phyloP scores from a whole-genome alignment of 208 protist species.

The Kentomonas sorsogonicus region DNA sequence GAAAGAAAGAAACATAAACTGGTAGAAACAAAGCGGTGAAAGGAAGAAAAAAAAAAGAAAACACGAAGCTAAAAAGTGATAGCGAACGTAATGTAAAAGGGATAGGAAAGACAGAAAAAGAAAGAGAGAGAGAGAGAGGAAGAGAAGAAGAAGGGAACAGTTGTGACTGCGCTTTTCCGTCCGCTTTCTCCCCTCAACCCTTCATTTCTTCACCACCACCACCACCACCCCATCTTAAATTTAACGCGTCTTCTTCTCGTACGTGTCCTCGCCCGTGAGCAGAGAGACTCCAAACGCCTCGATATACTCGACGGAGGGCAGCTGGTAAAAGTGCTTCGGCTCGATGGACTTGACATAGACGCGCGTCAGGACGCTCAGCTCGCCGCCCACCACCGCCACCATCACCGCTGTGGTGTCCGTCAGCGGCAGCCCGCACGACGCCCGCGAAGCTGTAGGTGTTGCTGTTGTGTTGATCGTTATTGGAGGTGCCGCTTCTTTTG shows the following conservation, averaged over 20 bases:
- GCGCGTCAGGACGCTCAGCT: conserved; percentile 47
- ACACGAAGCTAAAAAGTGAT: conserved; percentile 7
- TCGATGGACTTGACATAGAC: conserved; percentile 70
- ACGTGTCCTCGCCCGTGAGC: conserved; percentile 40
- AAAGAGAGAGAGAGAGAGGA: conserved; percentile 10
- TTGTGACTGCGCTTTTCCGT: background rate
- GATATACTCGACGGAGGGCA: conserved; percentile 75
- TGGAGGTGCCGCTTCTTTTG: too few species aligned
- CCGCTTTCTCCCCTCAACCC: too few species aligned
- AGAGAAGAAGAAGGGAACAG: conserved; percentile 9
- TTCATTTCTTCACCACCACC: too few species aligned
- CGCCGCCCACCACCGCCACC: conserved; percentile 27
- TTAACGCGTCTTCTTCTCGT: conserved; percentile 42
- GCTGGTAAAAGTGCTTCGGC: conserved; percentile 70
- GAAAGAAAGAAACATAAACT: background rate
- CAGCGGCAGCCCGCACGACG: conserved; percentile 12
- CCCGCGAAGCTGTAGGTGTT: too few species aligned
- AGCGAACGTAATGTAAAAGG: conserved; percentile 7
- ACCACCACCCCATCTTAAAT: too few species aligned
- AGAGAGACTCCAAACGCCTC: conserved; percentile 61
- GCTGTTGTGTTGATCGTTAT: too few species aligned
- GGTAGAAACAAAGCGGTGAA: background rate
- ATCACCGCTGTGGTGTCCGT: conserved; percentile 41
- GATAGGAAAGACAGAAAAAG: conserved; percentile 5
- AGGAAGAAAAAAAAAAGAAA: conserved; percentile 6